Evolutionary conservation across 345 rosid species (phyloP).

Genomic region (Camelina laxa): DNA sequence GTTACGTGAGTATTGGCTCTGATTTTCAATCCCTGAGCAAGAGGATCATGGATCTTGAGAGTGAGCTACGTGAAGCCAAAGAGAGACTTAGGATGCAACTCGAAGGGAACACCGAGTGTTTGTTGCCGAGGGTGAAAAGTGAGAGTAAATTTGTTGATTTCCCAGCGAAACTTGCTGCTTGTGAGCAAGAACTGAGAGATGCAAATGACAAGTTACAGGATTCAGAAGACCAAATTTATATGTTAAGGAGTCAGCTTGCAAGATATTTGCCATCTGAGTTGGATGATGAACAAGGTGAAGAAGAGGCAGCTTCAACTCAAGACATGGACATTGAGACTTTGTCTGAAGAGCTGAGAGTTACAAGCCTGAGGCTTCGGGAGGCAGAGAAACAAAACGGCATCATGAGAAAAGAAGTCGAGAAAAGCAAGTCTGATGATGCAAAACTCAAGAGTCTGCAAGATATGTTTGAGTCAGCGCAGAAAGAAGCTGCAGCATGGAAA

Average conservation of each 20-base stretch:
- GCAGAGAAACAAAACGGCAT: slow-evolving; percentile 59
- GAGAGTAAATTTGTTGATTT: slow-evolving; percentile 48
- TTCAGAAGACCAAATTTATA: slow-evolving; percentile 58
- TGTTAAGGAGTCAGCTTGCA: slow-evolving; percentile 59
- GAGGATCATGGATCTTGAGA: slow-evolving; percentile 62
- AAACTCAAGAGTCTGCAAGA: slow-evolving; percentile 48
- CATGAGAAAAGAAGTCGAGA: slow-evolving; percentile 61
- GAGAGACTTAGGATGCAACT: slow-evolving; percentile 57
- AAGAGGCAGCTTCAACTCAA: slow-evolving; percentile 40
- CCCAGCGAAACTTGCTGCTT: slow-evolving; percentile 50
- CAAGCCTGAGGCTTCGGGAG: slow-evolving; percentile 60
- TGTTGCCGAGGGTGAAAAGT: slow-evolving; percentile 40
- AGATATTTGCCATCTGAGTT: slow-evolving; percentile 45
- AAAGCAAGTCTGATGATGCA: slow-evolving; percentile 34
- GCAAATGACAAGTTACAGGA: slow-evolving; percentile 57
- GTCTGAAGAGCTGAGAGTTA: slow-evolving; percentile 60
- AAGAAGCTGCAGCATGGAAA: slow-evolving; percentile 63
- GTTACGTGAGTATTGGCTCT: slow-evolving; percentile 49
- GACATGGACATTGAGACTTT: slow-evolving; percentile 44
- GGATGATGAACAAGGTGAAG: slow-evolving; percentile 45
- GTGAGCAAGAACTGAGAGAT: slow-evolving; percentile 62
- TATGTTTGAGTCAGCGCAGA: slow-evolving; percentile 59
- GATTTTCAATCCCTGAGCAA: slow-evolving; percentile 55
- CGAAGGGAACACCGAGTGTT: slow-evolving; percentile 53
- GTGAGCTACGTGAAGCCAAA: slow-evolving; percentile 61